Conservation (phyloP, 805 yeast genomes). For the Hanseniaspora clermontiae region DNA sequence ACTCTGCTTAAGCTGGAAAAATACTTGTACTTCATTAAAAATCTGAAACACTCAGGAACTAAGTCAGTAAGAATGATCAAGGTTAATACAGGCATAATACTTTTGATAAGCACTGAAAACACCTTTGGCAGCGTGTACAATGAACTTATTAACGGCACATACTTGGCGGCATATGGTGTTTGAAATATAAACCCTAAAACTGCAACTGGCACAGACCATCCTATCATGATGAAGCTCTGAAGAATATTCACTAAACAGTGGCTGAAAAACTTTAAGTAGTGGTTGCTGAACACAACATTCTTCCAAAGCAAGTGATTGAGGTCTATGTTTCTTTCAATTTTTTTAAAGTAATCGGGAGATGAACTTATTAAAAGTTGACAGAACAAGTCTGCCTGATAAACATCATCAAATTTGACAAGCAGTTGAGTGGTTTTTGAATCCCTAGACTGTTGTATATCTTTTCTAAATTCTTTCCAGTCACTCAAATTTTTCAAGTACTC, state of each 20-base stretch:
- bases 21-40: constrained; percentile 44
- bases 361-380: constrained; percentile 43
- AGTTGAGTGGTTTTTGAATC: constrained; percentile 30
- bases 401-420: constrained; percentile 50
- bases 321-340: constrained; percentile 40
- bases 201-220: constrained; percentile 78
- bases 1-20: constrained; percentile 47
- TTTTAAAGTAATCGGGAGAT: constrained; percentile 33
- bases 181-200: constrained; percentile 67
- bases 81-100: constrained; percentile 50
- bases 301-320: constrained; percentile 65
- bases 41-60: constrained; percentile 47
- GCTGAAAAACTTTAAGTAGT: constrained; percentile 30
- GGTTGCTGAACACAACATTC: constrained; percentile 36
- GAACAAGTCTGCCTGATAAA: constrained; percentile 48
- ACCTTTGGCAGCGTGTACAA: background rate
- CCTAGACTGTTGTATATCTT: background rate
- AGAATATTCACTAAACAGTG: constrained; percentile 34
- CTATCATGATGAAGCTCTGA: constrained; percentile 39
- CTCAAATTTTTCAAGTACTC: constrained; percentile 13
- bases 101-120: constrained; percentile 33
- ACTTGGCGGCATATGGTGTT: constrained; percentile 46
- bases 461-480: background rate
- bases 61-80: constrained; percentile 50
- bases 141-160: constrained; percentile 43